Base-by-base conservation (phyloP, 371 early-diverging fungal genomes). In the Entomophthora muscae region DNA sequence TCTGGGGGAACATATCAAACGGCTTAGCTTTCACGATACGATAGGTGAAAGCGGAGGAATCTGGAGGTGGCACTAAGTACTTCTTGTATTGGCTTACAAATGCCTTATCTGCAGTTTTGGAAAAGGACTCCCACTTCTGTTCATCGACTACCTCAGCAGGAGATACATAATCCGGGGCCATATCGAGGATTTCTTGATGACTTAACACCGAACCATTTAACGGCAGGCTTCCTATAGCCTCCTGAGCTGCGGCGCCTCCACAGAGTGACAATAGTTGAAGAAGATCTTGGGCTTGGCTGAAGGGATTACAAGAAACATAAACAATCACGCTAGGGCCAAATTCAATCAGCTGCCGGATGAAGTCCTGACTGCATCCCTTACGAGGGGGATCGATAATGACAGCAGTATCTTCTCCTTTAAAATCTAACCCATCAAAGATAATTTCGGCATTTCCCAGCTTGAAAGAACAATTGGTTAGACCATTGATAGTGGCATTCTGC, bases 1-100 rank as follows among this genome's bases (percentile, higher is more conserved):
- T 81, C 66, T 83, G 83, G 24, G 85, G 85, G 63, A 85, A 85
- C 66, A 85, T 74, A 64, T 85, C 85, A 56, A 85, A 82, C 3
- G 83, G 83, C 64, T 76, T 73, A 42, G 83, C 70, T 24, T 69
- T 67, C 29, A 68, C 71, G 0, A 83, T 73, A 52, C 70, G 66
- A 68, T 85, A 85, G n/a, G 61, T 61, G 42, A 61, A 61, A 13
- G 22, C 26, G 7, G 21, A 10, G 21, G 21, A 28, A 10, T 27
- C 21, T 12, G 56, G 24, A 27, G 21, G 28, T 5, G 23, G 24
- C 24, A 22, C 31, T 28, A 28, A 12, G 22, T 21, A 28, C 32
- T 23, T 58, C 21, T 23, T 27, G 21, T 58, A 21, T 31, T 58
- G 21, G 10, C 13, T 27, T 58, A 28, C 1, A 28, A 28, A 24